Base-by-base conservation (phyloP, 257 asterid genomes). In the Coffea eugenioides region DNA sequence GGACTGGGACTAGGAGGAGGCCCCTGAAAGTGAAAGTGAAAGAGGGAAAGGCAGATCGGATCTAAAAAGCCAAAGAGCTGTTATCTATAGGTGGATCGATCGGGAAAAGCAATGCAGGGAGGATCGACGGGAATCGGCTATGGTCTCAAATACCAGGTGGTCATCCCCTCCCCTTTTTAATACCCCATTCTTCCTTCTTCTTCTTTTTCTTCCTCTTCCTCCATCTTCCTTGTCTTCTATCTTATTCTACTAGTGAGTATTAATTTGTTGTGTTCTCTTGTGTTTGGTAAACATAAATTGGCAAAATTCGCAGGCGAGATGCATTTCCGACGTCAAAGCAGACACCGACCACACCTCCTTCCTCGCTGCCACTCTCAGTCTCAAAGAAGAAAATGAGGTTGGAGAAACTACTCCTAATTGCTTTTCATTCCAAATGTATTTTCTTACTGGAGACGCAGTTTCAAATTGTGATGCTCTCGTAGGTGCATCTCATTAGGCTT, bases 371-470 rank as follows among this genome's bases (percentile, higher is more conserved):
- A 91, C 98, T 80, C 97, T 96, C 80, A 94, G 97, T 82, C 94
- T 96, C 82, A 94, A 92, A 85, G 99, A 96, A 86, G 99, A 96
- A 88, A 96, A 96, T 82, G 98, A 96, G 96, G 99, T 93, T 12
- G 34, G 43, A 39, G 43, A 39, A 39, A 39, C 43, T 2, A 39
- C 43, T 39, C 43, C 4, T 39, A 39, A 39, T 39, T 39, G 43
- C 43, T 39, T 11, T 49, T 5, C 10, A 31, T 41, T 23, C 52
- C 45, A 23, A 23, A 4, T 10, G 61, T 46, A 54, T 25, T 70
- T 43, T 84, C 46, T 77, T 69, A 39, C 43, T 39, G 31, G 31
- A 31, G 31, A 31, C 31, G 31, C 31, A 31, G 31, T 31, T 31
- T 31, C 31, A 39, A 39, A 39, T 4, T 51, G 82, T 39, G 82